Conservation (phyloP, 2,329 filamentous ascomycete species). For the Simplicillium aogashimaense region DNA sequence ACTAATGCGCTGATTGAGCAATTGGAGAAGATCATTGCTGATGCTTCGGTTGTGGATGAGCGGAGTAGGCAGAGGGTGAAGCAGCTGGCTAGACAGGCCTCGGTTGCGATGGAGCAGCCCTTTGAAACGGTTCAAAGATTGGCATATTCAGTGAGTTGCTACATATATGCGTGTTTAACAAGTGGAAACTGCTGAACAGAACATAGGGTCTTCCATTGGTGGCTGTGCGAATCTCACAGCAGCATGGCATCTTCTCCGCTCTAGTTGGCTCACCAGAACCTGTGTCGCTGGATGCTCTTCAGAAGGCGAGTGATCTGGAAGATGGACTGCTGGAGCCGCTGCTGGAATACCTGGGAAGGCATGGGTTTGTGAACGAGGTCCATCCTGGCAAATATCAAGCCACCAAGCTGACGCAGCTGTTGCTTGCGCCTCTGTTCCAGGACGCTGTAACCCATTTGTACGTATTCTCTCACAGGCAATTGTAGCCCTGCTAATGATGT, state of each 20-base stretch:
- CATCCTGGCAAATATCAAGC: conserved; percentile 4
- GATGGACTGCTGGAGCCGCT: conserved; percentile 6
- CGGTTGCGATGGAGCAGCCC: conserved; percentile 8
- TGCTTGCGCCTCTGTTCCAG: conserved; percentile 7
- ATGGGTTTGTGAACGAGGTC: conserved; percentile 7
- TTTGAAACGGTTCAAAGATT: conserved; percentile 11
- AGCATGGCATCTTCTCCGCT: conserved; percentile 8
- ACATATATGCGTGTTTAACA: too few relatives aligned
- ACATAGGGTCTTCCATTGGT: conserved; percentile 8
- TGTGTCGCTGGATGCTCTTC: conserved; percentile 5
- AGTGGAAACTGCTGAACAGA: too few relatives aligned
- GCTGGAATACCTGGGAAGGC: conserved; percentile 8
- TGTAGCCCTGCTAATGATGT: neutral
- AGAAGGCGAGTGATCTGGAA: conserved; percentile 4
- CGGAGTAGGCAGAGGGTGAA: conserved; percentile 3
- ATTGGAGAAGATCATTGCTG: conserved; percentile 4
- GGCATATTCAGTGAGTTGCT: conserved; percentile 8
- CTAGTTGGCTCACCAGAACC: conserved; percentile 4
- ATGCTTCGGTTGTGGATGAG: conserved; percentile 3
- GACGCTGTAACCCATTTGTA: conserved; percentile 10
- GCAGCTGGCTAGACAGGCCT: conserved; percentile 6
- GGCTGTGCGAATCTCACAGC: conserved; percentile 8
- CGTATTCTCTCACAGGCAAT: neutral
- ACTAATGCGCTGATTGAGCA: conserved; percentile 8
- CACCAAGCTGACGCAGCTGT: conserved; percentile 7